Conservation (phyloP, 2,329 filamentous ascomycete species). For the Alternaria atra region DNA sequence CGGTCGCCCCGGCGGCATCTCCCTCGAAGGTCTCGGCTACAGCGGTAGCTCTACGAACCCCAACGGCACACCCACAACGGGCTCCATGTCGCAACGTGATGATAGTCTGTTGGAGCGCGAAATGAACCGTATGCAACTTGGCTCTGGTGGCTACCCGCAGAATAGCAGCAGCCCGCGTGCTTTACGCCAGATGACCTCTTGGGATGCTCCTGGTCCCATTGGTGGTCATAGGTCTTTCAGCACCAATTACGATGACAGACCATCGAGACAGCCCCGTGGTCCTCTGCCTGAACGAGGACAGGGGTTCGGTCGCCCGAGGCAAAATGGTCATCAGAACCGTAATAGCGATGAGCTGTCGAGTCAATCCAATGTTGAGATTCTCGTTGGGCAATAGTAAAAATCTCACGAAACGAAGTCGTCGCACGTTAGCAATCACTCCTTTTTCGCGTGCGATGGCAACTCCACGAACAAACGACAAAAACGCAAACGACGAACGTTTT, state of each 20-base stretch:
- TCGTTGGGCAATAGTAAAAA: conserved; percentile 65
- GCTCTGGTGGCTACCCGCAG: conserved; percentile 59
- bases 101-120: conserved; percentile 70
- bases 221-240: conserved; percentile 71
- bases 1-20: conserved; percentile 68
- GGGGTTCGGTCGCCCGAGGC: conserved; percentile 64
- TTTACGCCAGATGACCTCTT: conserved; percentile 68
- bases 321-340: conserved; percentile 69
- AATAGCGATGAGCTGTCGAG: conserved; percentile 71
- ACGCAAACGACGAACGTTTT: conserved; percentile 43
- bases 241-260: conserved; percentile 66
- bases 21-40: conserved; percentile 51
- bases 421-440: conserved; percentile 33
- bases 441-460: conserved; percentile 32
- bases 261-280: conserved; percentile 69
- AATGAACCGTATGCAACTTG: conserved; percentile 67
- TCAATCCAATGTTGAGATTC: conserved; percentile 69
- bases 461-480: conserved; percentile 27
- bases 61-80: conserved; percentile 69
- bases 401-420: conserved; percentile 27
- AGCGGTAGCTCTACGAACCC: conserved; percentile 71
- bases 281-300: conserved; percentile 68
- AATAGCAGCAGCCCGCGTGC: conserved; percentile 65
- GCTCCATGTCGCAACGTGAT: conserved; percentile 61
- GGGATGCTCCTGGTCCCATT: conserved; percentile 68